Evolutionary conservation across 192 early-diverging fungal genomes (phyloP).

Genomic region (Neocallimastix lanati): DNA sequence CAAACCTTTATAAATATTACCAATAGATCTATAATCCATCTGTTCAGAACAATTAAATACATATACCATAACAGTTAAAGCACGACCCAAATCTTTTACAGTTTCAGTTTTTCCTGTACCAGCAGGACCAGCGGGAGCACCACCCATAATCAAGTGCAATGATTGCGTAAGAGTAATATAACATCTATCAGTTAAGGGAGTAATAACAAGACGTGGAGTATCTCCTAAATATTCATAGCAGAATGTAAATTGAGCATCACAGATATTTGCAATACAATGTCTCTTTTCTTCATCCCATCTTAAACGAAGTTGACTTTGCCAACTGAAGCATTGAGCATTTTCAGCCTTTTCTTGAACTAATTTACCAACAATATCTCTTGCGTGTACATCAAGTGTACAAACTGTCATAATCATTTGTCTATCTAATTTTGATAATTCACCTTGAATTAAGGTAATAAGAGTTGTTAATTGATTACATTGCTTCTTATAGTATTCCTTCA

Average conservation of each 20-base stretch:
- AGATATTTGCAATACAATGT: conserved; percentile 48
- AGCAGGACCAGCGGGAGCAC: conserved; percentile 41
- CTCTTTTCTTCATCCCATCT: conserved; percentile 39
- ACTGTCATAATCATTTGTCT: conserved; percentile 55
- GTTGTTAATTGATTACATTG: conserved; percentile 46
- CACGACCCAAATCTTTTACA: conserved; percentile 45
- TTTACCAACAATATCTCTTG: conserved; percentile 46
- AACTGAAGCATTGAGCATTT: conserved; percentile 41
- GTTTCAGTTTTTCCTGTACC: conserved; percentile 39
- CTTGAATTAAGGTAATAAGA: conserved; percentile 41
- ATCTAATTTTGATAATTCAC: conserved; percentile 22
- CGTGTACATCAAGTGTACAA: conserved; percentile 47
- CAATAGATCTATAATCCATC: conserved; percentile 50
- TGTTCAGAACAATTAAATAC: conserved; percentile 52
- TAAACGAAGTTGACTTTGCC: conserved; percentile 41
- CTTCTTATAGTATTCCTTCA: conserved; percentile 55
- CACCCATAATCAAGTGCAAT: conserved; percentile 44
- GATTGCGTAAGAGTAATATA: conserved; percentile 48
- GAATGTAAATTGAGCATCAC: conserved; percentile 40
- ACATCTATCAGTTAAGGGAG: conserved; percentile 43
- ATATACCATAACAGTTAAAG: conserved; percentile 47
- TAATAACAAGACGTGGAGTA: conserved; percentile 44
- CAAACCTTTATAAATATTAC: conserved; percentile 48
- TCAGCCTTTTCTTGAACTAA: conserved; percentile 45
- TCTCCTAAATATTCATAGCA: conserved; percentile 47